Evolutionary conservation across 345 rosid species (phyloP).

Genomic region (Citrus inodora): DNA sequence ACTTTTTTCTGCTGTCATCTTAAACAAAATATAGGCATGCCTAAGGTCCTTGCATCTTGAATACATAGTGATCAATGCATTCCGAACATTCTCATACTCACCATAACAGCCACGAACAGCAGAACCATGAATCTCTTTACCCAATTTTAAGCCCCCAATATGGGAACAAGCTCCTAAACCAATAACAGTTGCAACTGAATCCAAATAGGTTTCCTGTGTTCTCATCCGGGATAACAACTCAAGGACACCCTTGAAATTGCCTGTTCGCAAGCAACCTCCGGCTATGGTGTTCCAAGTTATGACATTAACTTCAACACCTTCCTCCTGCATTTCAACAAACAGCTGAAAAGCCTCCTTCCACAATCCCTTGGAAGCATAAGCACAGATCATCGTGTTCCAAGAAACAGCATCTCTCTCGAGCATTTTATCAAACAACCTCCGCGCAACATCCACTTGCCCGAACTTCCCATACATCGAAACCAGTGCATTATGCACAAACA

Average conservation of each 20-base stretch:
- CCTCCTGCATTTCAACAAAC: slow-evolving; percentile 48
- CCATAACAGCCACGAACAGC: slow-evolving; percentile 42
- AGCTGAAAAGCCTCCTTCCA: slow-evolving; percentile 66
- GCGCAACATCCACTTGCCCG: slow-evolving; percentile 46
- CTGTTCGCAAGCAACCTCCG: slow-evolving; percentile 49
- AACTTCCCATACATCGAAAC: slow-evolving; percentile 72
- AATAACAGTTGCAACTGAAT: slow-evolving; percentile 51
- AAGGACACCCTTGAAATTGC: slow-evolving; percentile 50
- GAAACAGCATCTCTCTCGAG: slow-evolving; percentile 61
- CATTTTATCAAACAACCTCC: slow-evolving; percentile 56
- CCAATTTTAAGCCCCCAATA: slow-evolving; percentile 43
- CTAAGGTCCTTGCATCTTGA: slow-evolving; percentile 54
- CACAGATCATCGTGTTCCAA: slow-evolving; percentile 69
- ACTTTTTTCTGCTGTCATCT: slow-evolving; percentile 34
- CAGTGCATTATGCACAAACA: slow-evolving; percentile 73
- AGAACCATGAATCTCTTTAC: slow-evolving; percentile 63
- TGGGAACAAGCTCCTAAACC: slow-evolving; percentile 74
- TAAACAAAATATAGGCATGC: slow-evolving; percentile 44
- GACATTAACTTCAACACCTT: slow-evolving; percentile 41
- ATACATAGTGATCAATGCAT: slow-evolving; percentile 75
- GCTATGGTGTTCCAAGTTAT: slow-evolving; percentile 70
- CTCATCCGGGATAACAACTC: slow-evolving; percentile 53
- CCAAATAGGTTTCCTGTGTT: slow-evolving; percentile 34
- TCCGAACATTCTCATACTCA: slow-evolving; percentile 44
- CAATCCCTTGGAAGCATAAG: slow-evolving; percentile 60